Conservation (phyloP, 345 rosid genomes). For the Angophora floribunda region DNA sequence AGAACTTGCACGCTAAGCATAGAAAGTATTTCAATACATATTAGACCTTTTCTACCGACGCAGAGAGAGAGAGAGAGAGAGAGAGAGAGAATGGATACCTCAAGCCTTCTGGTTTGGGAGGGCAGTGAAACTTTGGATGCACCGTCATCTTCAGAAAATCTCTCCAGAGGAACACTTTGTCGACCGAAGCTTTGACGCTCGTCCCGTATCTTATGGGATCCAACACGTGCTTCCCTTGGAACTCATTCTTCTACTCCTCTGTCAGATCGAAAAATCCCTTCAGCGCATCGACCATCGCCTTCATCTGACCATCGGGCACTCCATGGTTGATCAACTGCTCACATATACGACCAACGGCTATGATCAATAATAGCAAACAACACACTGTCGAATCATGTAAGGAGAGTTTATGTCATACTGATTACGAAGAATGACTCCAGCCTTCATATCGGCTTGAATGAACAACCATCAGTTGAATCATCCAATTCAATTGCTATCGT, state of each 20-base stretch:
- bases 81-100: conserved; percentile 11
- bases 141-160: conserved; percentile 31
- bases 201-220: conserved; percentile 30
- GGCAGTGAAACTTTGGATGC: conserved; percentile 31
- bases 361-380: not conserved
- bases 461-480: not conserved
- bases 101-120: conserved; percentile 22
- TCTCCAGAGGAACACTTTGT: conserved; percentile 23
- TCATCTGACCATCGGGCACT: conserved; percentile 6
- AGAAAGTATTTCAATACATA: not conserved
- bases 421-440: not conserved
- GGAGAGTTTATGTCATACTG: not conserved
- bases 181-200: conserved; percentile 15
- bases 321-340: conserved; percentile 16
- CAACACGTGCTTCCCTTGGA: conserved; percentile 13
- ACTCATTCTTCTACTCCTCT: conserved; percentile 13
- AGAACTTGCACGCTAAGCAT: not conserved
- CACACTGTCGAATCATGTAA: not conserved
- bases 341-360: not conserved
- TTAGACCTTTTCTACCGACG: too few relatives aligned
- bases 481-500: not conserved
- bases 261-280: conserved; percentile 14
- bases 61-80: not conserved
- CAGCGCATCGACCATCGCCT: conserved; percentile 1
- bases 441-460: not conserved